phyloP scores from a whole-genome alignment of 169 alveolate genomes.

The Eimeria necatrix region DNA sequence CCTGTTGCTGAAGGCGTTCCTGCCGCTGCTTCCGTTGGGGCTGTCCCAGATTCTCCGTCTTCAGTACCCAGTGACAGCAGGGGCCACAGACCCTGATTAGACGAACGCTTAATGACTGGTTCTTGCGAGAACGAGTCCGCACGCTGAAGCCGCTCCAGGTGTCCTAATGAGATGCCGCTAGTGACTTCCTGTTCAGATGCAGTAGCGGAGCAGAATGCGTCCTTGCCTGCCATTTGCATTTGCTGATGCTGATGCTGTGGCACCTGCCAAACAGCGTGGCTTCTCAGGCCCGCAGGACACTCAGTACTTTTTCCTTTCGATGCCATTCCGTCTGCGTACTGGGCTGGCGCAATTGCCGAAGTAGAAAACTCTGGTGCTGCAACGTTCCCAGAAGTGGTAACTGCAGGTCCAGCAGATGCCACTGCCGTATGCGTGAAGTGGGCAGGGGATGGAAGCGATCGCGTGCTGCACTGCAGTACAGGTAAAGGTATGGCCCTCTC shows the following conservation, averaged over 20 bases:
- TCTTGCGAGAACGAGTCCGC: background rate
- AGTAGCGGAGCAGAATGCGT: background rate
- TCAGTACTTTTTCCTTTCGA: background rate
- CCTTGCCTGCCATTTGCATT: background rate
- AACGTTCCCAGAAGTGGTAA: background rate
- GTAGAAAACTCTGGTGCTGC: background rate
- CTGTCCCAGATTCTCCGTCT: constrained; percentile 49
- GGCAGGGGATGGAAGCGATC: constrained; percentile 35
- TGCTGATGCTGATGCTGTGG: constrained; percentile 36
- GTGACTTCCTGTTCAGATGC: background rate
- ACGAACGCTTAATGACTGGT: background rate
- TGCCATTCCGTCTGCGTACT: background rate
- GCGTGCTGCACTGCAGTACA: constrained; percentile 56
- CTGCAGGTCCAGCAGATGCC: background rate
- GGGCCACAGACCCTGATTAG: constrained; percentile 16
- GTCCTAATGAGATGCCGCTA: background rate
- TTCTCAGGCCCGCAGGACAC: background rate
- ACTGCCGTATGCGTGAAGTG: background rate
- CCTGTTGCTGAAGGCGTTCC: constrained; percentile 34
- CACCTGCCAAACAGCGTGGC: background rate
- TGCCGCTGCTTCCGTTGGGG: constrained; percentile 17
- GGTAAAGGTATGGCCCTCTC: constrained; percentile 8
- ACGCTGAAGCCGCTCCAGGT: constrained; percentile 11
- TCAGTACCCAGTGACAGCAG: constrained; percentile 24
- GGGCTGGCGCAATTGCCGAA: too few species aligned